Base-by-base conservation (phyloP, 352 stramenopile species). In the Globisporangium yorkense region DNA sequence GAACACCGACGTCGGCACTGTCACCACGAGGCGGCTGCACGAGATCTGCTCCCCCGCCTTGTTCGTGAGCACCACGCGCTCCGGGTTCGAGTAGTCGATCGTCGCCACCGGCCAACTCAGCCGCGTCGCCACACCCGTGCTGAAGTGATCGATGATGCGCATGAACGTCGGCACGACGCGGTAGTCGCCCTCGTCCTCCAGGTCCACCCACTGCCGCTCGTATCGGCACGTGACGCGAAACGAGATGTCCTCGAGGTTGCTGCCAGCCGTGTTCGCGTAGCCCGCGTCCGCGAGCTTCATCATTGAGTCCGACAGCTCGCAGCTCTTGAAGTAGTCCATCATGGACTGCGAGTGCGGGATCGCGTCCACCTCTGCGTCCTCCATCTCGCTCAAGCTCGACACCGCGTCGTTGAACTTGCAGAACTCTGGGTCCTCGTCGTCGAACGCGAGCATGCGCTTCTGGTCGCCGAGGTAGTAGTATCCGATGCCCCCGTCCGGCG, bases 391-490 rank as follows among this genome's bases (percentile, higher is more conserved):
- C 58, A 93, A 57, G 20, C 74, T 56, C 4, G 66, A 65, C 20
- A 93, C 81, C 15, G 74, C 71, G 46, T 74, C 58, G 47, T 93
- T 93, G 59, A 93, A 89, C 12, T 73, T 75, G 54, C 84, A 66
- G 51, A 93, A 93, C n/a, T 88, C 81, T 2, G 65, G 62, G 48
- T 91, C 81, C 3, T 74, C 59, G 60, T 84, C 72, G 47, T 93
- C 77, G 60, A 79, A 88, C 46, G 74, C 71, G 18, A 93, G 74
- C 74, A 93, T 84, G 27, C 81, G 84, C 64, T 89, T 86, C 54
- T 93, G 80, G 52, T 93, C 84, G 20, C 84, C 84, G n/a, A 93
- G 71, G 63, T 90, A 93, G 68, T 93, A 93, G 53, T 93, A 93
- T 15, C 84, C 84, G 48, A 92, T 83, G 54, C 84, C 84, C 58